Evolutionary conservation across 2,329 filamentous ascomycete species (phyloP), one percentile per base, ranked within the genome.

Genomic region (Aspergillus sp.): DNA sequence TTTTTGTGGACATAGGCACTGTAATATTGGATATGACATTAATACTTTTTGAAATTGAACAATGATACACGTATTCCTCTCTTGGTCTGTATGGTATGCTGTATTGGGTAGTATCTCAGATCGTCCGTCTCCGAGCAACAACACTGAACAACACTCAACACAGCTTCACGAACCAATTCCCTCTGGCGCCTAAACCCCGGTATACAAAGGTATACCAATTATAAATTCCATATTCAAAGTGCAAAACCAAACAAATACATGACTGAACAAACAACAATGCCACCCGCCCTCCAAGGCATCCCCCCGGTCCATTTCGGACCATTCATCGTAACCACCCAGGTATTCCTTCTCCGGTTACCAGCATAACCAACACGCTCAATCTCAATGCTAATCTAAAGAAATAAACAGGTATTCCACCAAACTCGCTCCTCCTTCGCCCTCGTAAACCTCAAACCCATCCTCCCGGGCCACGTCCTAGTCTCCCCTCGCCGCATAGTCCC

Each of bases 391-490:
- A 49, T 37, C 15, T 46, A 44, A 42, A 2, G 30, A 22, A 41
- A 37, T 25, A 38, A 42, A 25, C 57, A 96, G 86, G 88, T 96
- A 73, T 97, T 97, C 74, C 81, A 94, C 69, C 76, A 77, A 55
- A 95, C 90, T 1, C 77, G 80, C 0, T 78, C 86, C 60, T 88
- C 85, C 58, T 96, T 90, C 73, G 90, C 88, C 46, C 78, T 97
- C 53, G 90, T 97, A 49, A 98, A 98, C 72, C 82, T 97, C 65
- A 96, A 95, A 71, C 93, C 93, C 20, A 81, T 98, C 33, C 79
- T 96, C 1, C 90, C 90, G 0, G 93, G 93, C 49, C 93, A 98
- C 73, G 85, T 97, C 52, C 86, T 98, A 27, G 81, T 98, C 52
- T 95, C 87, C 56, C 89, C 93, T 0, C 78, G 81, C 17, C 77